phyloP scores from a whole-genome alignment of 1,284 basidiomycete species.

The Leccinum griseonigrum region DNA sequence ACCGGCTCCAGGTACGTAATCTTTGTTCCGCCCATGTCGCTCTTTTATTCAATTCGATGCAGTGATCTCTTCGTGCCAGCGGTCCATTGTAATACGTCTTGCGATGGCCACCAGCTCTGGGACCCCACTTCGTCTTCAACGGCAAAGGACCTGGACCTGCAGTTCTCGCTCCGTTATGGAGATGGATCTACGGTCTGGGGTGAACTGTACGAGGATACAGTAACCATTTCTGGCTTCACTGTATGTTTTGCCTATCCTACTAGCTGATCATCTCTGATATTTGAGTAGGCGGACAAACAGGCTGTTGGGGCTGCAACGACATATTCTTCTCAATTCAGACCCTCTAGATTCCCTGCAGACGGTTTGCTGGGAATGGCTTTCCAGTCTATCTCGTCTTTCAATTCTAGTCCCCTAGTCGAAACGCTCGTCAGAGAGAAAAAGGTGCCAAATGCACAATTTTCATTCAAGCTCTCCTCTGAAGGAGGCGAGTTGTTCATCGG shows the following conservation, averaged over 20 bases:
- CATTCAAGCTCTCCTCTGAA: conserved; percentile 35
- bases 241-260: not conserved
- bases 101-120: conserved; percentile 33
- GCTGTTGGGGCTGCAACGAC: conserved; percentile 30
- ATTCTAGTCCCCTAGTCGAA: conserved; percentile 22
- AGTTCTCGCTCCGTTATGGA: conserved; percentile 50
- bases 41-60: not conserved
- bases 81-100: conserved; percentile 25
- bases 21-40: not conserved
- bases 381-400: conserved; percentile 19
- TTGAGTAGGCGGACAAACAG: conserved; percentile 25
- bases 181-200: conserved; percentile 53
- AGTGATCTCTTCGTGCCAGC: conserved; percentile 20
- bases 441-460: conserved; percentile 30
- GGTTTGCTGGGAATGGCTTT: conserved; percentile 36
- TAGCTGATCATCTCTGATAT: not conserved
- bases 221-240: conserved; percentile 31
- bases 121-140: conserved; percentile 37
- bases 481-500: conserved; percentile 40
- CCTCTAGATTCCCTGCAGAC: conserved; percentile 23
- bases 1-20: conserved; percentile 30
- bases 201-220: conserved; percentile 50
- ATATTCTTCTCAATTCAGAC: conserved; percentile 22
- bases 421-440: conserved; percentile 22
- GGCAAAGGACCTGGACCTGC: conserved; percentile 27